These are phyloP conservation scores for Barnettozyma wickerhamii DNA, from an alignment of 805 yeast species.

Conservation along the genomic window DNA sequence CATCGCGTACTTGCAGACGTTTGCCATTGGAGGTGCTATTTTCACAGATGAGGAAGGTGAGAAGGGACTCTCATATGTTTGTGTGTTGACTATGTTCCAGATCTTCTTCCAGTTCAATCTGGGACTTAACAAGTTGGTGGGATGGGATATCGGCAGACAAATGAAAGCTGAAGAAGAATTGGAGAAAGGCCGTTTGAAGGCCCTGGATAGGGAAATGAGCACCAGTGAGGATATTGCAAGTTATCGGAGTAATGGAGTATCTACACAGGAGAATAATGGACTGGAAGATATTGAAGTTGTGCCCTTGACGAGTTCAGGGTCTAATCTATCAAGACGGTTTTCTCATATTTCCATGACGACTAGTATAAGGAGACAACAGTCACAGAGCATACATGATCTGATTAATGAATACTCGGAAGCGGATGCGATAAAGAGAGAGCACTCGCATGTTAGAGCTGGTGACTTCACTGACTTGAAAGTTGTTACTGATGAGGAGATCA, in stretches of 20 bases:
- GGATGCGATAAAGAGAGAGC: constrained; percentile 13
- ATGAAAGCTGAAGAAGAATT: constrained; percentile 2
- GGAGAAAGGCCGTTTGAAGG: not conserved
- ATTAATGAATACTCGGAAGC: constrained; percentile 40
- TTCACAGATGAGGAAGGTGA: constrained; percentile 58
- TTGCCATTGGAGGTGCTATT: constrained; percentile 37
- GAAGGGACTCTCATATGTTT: constrained; percentile 79
- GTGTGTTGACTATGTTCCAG: constrained; percentile 66
- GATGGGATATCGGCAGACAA: constrained; percentile 46
- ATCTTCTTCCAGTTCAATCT: constrained; percentile 62
- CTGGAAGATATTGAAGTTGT: constrained; percentile 2
- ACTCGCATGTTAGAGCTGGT: constrained; percentile 18
- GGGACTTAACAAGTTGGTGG: constrained; percentile 70
- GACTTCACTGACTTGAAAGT: constrained; percentile 18
- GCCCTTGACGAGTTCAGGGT: constrained; percentile 4
- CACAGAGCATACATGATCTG: constrained; percentile 35
- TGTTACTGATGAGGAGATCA: constrained; percentile 1
- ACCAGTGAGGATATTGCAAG: not conserved
- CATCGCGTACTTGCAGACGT: constrained; percentile 68
- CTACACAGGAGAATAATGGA: no score
- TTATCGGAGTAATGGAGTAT: not conserved
- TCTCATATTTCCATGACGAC: constrained; percentile 4
- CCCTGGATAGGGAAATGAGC: constrained; percentile 4
- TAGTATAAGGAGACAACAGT: constrained; percentile 11
- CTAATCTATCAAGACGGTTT: constrained; percentile 3